These are phyloP conservation scores for Saturnispora sanitii DNA, from an alignment of 805 yeast genomes.

Conservation along the genomic window DNA sequence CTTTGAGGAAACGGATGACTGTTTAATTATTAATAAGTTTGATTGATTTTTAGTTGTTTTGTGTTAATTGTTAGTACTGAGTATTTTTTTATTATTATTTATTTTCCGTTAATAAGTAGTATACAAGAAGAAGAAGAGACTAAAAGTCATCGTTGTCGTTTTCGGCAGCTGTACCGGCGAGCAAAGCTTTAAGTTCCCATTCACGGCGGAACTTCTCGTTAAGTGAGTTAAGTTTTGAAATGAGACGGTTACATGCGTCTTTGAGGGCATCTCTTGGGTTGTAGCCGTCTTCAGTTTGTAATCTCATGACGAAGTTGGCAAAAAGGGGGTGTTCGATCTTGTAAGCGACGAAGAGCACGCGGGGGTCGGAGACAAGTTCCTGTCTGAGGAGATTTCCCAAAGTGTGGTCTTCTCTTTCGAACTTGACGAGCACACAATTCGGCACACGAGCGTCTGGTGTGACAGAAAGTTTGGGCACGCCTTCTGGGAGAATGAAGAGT, in stretches of 20 bases:
- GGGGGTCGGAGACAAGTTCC: constrained; percentile 74
- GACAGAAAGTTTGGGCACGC: constrained; percentile 83
- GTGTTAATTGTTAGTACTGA: neutral
- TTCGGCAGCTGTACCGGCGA: constrained; percentile 45
- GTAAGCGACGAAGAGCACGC: constrained; percentile 94
- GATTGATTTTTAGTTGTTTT: neutral
- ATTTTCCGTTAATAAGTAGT: neutral
- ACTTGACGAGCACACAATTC: constrained; percentile 83
- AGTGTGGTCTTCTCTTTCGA: constrained; percentile 97
- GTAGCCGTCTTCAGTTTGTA: constrained; percentile 93
- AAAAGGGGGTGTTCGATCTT: constrained; percentile 96
- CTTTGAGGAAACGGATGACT: constrained; percentile 36
- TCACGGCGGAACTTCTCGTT: constrained; percentile 78
- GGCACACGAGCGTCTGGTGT: constrained; percentile 94
- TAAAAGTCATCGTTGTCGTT: constrained; percentile 30
- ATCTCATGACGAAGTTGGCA: constrained; percentile 87
- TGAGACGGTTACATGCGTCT: constrained; percentile 79
- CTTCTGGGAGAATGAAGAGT: constrained; percentile 93
- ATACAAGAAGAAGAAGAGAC: neutral
- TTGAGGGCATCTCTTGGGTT: constrained; percentile 83
- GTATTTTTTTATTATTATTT: neutral
- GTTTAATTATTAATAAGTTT: constrained; percentile 10
- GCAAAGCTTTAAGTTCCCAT: constrained; percentile 80
- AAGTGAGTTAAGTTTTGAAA: constrained; percentile 66
- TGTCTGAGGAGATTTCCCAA: constrained; percentile 83